Evolutionary conservation across 257 asterid species (phyloP).

Genomic region (Przewalskia tangutica): DNA sequence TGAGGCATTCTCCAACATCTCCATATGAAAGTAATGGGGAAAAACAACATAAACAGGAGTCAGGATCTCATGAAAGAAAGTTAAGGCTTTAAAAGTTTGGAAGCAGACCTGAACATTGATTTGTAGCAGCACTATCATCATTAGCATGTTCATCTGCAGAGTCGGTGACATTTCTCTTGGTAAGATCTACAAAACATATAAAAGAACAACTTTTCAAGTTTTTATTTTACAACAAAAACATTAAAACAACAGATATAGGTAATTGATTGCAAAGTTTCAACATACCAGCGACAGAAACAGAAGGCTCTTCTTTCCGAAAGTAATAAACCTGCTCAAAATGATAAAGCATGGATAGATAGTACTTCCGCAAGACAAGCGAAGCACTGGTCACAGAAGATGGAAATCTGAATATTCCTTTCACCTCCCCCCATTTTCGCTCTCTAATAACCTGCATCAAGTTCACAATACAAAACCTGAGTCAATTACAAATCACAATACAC

Average conservation of each 20-base stretch:
- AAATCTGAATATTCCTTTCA: conserved; percentile 64
- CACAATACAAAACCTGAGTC: conserved; percentile 1
- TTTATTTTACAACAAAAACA: conserved; percentile 1
- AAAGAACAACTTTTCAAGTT: background rate
- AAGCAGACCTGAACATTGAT: conserved; percentile 47
- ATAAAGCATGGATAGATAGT: conserved; percentile 70
- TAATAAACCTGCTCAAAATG: conserved; percentile 96
- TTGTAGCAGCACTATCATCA: conserved; percentile 26
- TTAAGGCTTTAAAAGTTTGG: background rate
- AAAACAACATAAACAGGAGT: background rate
- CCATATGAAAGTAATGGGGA: too few relatives aligned
- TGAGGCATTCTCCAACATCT: background rate
- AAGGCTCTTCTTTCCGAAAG: conserved; percentile 62
- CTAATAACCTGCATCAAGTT: conserved; percentile 48
- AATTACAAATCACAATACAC: background rate
- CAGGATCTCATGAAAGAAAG: background rate
- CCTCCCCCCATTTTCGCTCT: conserved; percentile 92
- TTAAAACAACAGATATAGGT: background rate
- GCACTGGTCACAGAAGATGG: conserved; percentile 78
- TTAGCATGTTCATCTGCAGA: conserved; percentile 16
- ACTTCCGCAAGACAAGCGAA: conserved; percentile 70
- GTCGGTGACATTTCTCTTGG: conserved; percentile 20
- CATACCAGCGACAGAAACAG: conserved; percentile 34
- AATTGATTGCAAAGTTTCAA: background rate
- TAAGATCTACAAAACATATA: conserved; percentile 29